phyloP scores from a whole-genome alignment of 164 flowering plant genomes.

The Dillenia turbinata region DNA sequence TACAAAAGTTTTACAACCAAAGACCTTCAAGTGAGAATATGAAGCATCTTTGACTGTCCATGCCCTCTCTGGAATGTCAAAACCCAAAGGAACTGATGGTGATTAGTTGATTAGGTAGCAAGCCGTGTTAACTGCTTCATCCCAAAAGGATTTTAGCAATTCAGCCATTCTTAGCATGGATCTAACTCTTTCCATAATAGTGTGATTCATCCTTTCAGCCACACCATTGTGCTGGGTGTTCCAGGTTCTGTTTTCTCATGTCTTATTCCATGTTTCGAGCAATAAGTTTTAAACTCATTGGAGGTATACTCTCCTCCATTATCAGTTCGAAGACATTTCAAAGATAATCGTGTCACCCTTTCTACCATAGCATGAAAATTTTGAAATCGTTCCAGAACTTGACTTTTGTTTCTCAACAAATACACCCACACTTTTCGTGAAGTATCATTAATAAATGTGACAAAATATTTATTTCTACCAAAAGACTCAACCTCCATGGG shows the following conservation, averaged over 20 bases:
- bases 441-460: background rate
- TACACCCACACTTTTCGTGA: conserved; percentile 1
- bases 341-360: background rate
- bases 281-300: background rate
- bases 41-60: too few relatives aligned
- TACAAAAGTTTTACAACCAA: too few relatives aligned
- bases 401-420: background rate
- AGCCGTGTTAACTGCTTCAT: too few relatives aligned
- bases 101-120: too few relatives aligned
- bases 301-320: background rate
- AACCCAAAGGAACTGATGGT: too few relatives aligned
- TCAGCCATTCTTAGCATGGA: too few relatives aligned
- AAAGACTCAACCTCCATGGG: too few relatives aligned
- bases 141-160: too few relatives aligned
- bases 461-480: too few relatives aligned
- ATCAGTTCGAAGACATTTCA: background rate
- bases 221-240: background rate
- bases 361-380: background rate
- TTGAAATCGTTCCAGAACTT: background rate
- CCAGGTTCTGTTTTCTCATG: background rate
- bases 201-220: background rate
- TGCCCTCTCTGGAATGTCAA: too few relatives aligned
- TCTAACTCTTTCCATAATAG: too few relatives aligned
- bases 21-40: too few relatives aligned
- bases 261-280: background rate